Base-by-base conservation (phyloP, 23 red algal genomes). In the Cyanidioschyzon merolae region DNA sequence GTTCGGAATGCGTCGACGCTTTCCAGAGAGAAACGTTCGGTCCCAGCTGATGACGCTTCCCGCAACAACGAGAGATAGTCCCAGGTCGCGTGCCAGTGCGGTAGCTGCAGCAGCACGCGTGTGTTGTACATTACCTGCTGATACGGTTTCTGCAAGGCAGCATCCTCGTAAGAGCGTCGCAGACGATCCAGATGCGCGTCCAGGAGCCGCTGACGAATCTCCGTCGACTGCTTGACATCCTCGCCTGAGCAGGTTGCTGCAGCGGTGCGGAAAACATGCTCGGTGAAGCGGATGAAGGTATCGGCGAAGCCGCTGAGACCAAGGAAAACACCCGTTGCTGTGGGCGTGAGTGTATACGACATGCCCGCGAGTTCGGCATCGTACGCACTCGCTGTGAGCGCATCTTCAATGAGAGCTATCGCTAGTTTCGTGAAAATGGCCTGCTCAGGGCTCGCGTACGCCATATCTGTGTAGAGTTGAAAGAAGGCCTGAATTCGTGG, bases 351-450 rank as follows among this genome's bases (percentile, higher is more conserved):
- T n/a, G 35, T 58, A 15, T 79, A 79, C 30, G 54, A 35, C 54
- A 79, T 35, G 35, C 76, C 92, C 36, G 92, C 92, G 40, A 86
- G 75, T 34, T 89, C 57, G 2, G 92, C 88, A 71, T 89, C 83
- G 57, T 96, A 96, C 1, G 88, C 83, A 67, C 50, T 87, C 39
- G 87, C 79, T 63, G 74, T 90, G 0, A 96, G 58, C n/a, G 74
- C 82, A 67, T 96, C 92, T 58, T 90, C 79, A 1, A 96, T 41
- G 39, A 90, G 38, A 41, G 68, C 40, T 2, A 80, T 45, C 0
- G 83, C 77, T 17, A 90, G 50, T 18, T 91, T 86, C 21, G 79
- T 76, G 39, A 96, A 38, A 15, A 96, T 82, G 41, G 82, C 75
- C 35, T 89, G 76, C 2, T 75, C 71, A 38, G 92, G 83, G 37